Base-by-base conservation (phyloP, 306 rosid genomes). In the Cicer judaicum region DNA sequence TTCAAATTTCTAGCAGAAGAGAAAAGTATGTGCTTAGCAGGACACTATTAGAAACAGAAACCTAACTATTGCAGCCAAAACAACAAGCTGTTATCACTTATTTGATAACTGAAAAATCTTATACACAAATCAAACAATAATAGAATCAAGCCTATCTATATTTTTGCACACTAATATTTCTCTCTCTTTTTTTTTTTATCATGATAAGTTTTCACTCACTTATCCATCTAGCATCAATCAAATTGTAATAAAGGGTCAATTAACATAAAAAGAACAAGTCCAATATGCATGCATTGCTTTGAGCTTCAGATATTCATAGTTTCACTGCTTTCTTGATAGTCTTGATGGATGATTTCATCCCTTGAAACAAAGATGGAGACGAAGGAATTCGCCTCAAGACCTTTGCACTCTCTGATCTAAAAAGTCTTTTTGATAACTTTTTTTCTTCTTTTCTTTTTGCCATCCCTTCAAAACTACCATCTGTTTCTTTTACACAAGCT, bases 401-500 rank as follows among this genome's bases (percentile, higher is more conserved):
- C 79, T 85, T 88, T 18, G 87, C 88, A 84, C 96, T 95, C 83
- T 93, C 97, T 38, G 92, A 88, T 82, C 99, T 90, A 12, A 47
- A 69, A 38, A 86, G 86, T 70, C 54, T 77, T 78, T 84, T 87
- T 70, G 64, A 93, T 7, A 60, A 36, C 81, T 87, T 87, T 46
- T 85, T 79, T 43, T 66, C 77, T 55, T 79, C 82, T 76, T 78
- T 87, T 80, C 82, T 78, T 70, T 84, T 75, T 63, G 78, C 90
- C 81, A 77, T 70, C 76, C 54, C 88, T 69, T 81, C 93, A 61
- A 81, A 79, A 78, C 74, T 73, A 81, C 80, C 80, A 71, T 79
- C 80, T 59, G 80, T 84, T 65, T 80, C 86, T 36, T 34, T 67
- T 14, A 61, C 63, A 65, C 79, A 78, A 41, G 54, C 81, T 78